These are phyloP conservation scores for Citrus mangshanensis DNA, from an alignment of 345 rosid species.

Conservation along the genomic window DNA sequence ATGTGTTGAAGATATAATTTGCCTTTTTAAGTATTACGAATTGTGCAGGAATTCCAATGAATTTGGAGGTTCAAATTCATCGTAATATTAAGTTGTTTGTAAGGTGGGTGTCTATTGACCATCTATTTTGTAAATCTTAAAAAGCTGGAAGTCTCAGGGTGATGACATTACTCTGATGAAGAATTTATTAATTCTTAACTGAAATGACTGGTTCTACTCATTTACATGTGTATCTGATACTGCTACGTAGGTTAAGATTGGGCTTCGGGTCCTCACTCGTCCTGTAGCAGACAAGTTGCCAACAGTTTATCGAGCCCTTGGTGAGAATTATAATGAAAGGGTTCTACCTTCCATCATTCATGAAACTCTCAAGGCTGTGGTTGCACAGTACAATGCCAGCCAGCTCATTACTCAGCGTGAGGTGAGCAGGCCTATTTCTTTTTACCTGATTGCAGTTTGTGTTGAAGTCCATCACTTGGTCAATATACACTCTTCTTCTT, in stretches of 20 bases:
- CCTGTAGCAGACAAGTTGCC: conserved; percentile 73
- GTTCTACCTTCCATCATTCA: conserved; percentile 91
- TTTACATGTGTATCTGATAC: conserved; percentile 7
- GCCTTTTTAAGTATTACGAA: neutral
- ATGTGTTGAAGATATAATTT: neutral
- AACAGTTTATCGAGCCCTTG: conserved; percentile 70
- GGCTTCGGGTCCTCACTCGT: conserved; percentile 92
- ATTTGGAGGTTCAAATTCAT: neutral
- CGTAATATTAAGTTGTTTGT: neutral
- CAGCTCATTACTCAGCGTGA: conserved; percentile 97
- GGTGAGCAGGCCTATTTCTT: conserved; percentile 29
- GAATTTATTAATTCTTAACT: neutral
- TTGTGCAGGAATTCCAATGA: neutral
- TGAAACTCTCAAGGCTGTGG: conserved; percentile 90
- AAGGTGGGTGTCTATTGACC: neutral
- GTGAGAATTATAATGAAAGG: conserved; percentile 82
- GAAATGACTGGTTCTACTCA: neutral
- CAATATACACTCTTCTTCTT: conserved; percentile 2
- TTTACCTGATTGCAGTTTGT: neutral
- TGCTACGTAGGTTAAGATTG: conserved; percentile 73
- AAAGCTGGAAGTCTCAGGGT: neutral
- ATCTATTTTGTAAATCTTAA: neutral
- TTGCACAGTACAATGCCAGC: conserved; percentile 95
- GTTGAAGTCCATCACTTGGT: neutral
- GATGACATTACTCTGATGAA: neutral